Evolutionary conservation across 2,329 filamentous ascomycete species (phyloP).

Genomic region (Fusarium caatingaense): DNA sequence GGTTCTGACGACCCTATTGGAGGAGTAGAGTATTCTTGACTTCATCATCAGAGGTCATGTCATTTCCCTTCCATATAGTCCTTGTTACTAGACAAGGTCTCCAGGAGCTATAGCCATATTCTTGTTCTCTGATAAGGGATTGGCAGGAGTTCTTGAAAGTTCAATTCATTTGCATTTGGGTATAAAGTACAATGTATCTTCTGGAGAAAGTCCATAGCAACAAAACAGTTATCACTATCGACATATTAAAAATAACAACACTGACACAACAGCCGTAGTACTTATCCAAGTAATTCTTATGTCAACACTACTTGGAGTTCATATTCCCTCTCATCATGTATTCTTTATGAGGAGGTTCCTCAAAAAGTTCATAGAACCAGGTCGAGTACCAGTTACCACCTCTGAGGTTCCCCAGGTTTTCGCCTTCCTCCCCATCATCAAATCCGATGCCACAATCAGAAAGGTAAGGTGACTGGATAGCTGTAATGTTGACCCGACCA

Average conservation of each 20-base stretch:
- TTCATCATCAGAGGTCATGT: fast-evolving
- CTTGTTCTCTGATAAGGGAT: too few relatives aligned
- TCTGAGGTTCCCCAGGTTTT: background rate
- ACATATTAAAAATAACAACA: fast-evolving
- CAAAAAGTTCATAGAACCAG: background rate
- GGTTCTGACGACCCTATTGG: background rate
- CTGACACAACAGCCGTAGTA: fast-evolving
- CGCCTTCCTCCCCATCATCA: fast-evolving
- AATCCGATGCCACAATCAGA: background rate
- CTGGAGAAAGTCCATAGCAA: too few relatives aligned
- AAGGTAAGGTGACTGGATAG: background rate
- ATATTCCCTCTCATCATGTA: background rate
- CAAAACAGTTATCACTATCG: too few relatives aligned
- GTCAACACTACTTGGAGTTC: fast-evolving
- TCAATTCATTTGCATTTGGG: too few relatives aligned
- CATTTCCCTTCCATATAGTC: too few relatives aligned
- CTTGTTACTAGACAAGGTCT: too few relatives aligned
- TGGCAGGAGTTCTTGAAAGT: too few relatives aligned
- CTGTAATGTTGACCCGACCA: background rate
- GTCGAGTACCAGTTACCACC: background rate
- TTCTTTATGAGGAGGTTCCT: background rate
- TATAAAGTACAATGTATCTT: too few relatives aligned
- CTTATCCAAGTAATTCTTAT: fast-evolving
- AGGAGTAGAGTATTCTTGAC: fast-evolving
- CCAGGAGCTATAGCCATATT: too few relatives aligned